Base-by-base conservation (phyloP, 2,329 filamentous ascomycete species). In the Paraconiothyrium brasiliense region DNA sequence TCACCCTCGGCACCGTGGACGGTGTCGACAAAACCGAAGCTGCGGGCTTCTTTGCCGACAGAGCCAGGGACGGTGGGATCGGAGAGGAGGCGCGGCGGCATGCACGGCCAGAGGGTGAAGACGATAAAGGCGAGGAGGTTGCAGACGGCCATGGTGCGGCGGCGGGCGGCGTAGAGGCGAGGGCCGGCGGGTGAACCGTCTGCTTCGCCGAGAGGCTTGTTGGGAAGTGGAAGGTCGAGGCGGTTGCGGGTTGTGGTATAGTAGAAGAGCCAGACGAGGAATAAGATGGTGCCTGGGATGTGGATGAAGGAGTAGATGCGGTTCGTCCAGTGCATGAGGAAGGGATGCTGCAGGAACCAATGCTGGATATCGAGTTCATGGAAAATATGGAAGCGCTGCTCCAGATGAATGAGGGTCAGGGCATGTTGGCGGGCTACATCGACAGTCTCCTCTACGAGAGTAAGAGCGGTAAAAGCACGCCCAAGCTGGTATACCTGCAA, bases 221-320 rank as follows among this genome's bases (percentile, higher is more conserved):
- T 80, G 5, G 72, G 63, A 37, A 80, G 79, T 22, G 74, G 71
- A 14, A 81, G 77, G 59, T 80, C 73, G 37, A 78, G 74, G 35
- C 84, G 81, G 72, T 86, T 86, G 55, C 84, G 84, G 8, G 87
- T 89, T 27, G 88, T 91, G 50, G 89, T 92, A 73, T 90, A 85
- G 79, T 90, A 91, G 79, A 87, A 92, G 4, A 92, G 83, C 72
- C 87, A 85, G 41, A 87, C 83, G 27, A 88, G 81, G 71, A 92
- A 93, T 48, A 89, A 83, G 66, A 92, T 92, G 6, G 90, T 92
- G 14, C 89, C 90, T 0, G 90, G 90, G 60, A 92, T 92, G 76
- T 92, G 90, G 70, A 93, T 91, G 78, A 92, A 92, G 6, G 89
- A 92, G 78, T 92, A 92, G 32, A 86, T 84, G 71, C 89, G 85